Conservation (phyloP, 1,284 basidiomycete genomes). For the Trichosporon coremiiforme region DNA sequence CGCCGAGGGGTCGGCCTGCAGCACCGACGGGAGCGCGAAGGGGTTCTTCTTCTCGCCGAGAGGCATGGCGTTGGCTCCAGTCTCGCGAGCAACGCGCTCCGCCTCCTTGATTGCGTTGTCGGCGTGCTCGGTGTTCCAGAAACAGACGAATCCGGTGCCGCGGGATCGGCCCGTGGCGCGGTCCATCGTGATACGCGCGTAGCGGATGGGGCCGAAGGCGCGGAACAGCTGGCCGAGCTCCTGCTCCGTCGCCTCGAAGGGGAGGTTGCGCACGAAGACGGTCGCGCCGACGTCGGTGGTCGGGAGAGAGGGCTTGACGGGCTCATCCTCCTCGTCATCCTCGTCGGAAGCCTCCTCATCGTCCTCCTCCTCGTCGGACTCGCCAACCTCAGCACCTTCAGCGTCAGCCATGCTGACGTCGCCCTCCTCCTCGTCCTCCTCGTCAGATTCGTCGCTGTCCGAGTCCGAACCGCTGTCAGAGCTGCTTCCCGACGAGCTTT, state of each 20-base stretch:
- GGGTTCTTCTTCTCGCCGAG: slow-evolving; percentile 71
- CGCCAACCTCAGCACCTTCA: slow-evolving; percentile 56
- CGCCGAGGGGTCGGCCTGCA: slow-evolving; percentile 93
- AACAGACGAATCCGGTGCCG: slow-evolving; percentile 96
- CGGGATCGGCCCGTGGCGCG: slow-evolving; percentile 77
- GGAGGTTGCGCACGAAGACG: slow-evolving; percentile 91
- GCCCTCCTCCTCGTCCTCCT: slow-evolving; percentile 62
- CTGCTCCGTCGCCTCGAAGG: slow-evolving; percentile 88
- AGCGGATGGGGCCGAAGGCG: slow-evolving; percentile 86
- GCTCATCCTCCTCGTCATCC: slow-evolving; percentile 55
- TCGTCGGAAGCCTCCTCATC: slow-evolving; percentile 29
- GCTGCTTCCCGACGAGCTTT: slow-evolving; percentile 52
- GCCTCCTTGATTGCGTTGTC: slow-evolving; percentile 82
- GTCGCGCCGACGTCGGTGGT: slow-evolving; percentile 83
- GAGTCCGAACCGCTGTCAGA: slow-evolving; percentile 61
- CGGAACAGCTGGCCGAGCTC: slow-evolving; percentile 86
- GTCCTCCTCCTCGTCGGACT: slow-evolving; percentile 58
- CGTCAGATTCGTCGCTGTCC: slow-evolving; percentile 61
- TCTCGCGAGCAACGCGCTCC: slow-evolving; percentile 68
- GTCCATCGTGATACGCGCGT: slow-evolving; percentile 90
- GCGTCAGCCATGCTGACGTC: slow-evolving; percentile 58
- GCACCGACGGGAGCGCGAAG: slow-evolving; percentile 78
- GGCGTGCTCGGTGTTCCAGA: slow-evolving; percentile 92
- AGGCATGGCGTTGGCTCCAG: slow-evolving; percentile 54
- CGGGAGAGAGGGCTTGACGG: slow-evolving; percentile 71